These are phyloP conservation scores for Kwoniella bestiolae DNA, from an alignment of 768 basidiomycete genomes.

Conservation along the genomic window DNA sequence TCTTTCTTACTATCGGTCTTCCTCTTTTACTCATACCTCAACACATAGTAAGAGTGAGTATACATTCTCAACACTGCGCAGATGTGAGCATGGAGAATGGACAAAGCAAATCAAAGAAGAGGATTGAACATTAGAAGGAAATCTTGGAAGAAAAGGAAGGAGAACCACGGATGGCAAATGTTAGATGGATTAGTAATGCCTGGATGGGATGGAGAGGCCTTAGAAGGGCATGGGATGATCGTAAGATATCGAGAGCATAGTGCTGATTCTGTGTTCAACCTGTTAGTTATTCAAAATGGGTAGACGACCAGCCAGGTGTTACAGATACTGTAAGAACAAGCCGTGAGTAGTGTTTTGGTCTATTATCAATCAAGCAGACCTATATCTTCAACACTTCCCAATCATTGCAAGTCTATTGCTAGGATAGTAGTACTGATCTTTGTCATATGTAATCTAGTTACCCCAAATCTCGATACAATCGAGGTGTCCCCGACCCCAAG, in stretches of 20 bases:
- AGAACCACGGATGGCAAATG: not conserved
- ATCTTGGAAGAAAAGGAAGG: not conserved
- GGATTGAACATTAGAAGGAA: not conserved
- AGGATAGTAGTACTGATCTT: not conserved
- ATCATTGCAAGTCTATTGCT: too few species aligned
- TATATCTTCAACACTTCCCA: not conserved
- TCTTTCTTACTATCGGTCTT: not conserved
- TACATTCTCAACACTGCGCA: not conserved
- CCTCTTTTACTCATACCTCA: slow-evolving; percentile 9
- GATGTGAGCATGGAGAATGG: not conserved
- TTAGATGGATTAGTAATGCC: not conserved
- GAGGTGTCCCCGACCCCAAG: slow-evolving; percentile 94
- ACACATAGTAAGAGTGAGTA: slow-evolving; percentile 24
- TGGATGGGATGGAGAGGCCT: slow-evolving; percentile 14
- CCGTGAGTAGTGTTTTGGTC: slow-evolving; percentile 59
- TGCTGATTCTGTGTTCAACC: not conserved
- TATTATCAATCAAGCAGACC: not conserved
- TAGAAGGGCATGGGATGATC: not conserved
- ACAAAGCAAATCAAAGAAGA: not conserved
- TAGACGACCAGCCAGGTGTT: slow-evolving; percentile 96
- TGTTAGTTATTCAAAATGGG: slow-evolving; percentile 69
- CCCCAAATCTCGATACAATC: slow-evolving; percentile 75
- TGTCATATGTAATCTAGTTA: slow-evolving; percentile 32
- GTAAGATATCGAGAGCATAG: not conserved
- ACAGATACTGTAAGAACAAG: slow-evolving; percentile 99